Base-by-base conservation (phyloP, 257 asterid species). In the Solanum ossicruentum region DNA sequence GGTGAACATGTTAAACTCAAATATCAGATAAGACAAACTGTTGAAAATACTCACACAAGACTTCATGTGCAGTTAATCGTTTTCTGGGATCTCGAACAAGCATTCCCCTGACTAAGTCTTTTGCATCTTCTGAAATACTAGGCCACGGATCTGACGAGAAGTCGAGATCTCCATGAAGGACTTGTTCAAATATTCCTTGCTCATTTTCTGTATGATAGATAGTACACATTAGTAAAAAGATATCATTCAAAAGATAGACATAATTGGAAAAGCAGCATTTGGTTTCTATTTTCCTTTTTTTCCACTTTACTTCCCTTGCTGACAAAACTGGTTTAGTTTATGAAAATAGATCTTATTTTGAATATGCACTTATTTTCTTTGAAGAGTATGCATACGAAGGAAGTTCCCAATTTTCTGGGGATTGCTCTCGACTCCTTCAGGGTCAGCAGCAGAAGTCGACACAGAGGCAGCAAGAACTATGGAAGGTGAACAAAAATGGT, bases 71-170 rank as follows among this genome's bases (percentile, higher is more conserved):
- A 87, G 95, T 94, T 87, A 95, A 81, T 55, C 99, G 98, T 79
- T 87, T 91, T 90, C 88, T 89, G 82, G 99, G 98, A 88, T 95
- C 99, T 71, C 99, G 91, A 58, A 92, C 75, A 72, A 95, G 99
- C 99, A 95, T 95, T 92, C 85, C 94, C 89, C 97, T 88, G 8
- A 95, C 97, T 88, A 95, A 90, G 87, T 95, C 99, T 89, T 94
- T 95, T 28, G 99, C 99, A 81, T 90, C 90, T 47, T 90, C 94
- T 28, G 99, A 95, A 83, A 94, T 93, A 87, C 95, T 95, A 5
- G 99, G 99, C 99, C 99, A 95, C 16, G 99, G 99, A 88, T 94
- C 98, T 5, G 99, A 93, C 1, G 89, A 47, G 87, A 95, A 95
- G 88, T 95, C 99, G 54, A 95, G 98, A 87, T 95, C 98, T 3